Conservation (phyloP, 2,329 filamentous ascomycete genomes). For the Colletotrichum scovillei region DNA sequence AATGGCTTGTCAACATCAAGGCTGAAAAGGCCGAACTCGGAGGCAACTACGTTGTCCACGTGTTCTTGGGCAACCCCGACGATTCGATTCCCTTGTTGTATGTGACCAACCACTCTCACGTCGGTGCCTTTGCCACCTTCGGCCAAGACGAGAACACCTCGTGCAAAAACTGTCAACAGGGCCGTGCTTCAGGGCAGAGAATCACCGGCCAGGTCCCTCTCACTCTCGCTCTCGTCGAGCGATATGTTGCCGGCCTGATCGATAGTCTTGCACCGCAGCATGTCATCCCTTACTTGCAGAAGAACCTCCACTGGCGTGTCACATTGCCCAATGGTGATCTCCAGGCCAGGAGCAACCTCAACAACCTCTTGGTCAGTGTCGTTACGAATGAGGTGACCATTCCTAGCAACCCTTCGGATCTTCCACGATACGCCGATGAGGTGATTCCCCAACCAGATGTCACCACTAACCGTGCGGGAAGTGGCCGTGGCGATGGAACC, state of each 20-base stretch:
- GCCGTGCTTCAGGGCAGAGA: conserved; percentile 28
- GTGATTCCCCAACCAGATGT: conserved; percentile 13
- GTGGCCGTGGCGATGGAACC: conserved; percentile 18
- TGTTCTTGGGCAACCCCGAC: conserved; percentile 61
- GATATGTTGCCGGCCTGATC: conserved; percentile 39
- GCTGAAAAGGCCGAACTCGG: conserved; percentile 60
- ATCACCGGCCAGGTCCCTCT: conserved; percentile 44
- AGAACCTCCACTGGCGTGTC: conserved; percentile 41
- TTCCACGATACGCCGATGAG: conserved; percentile 14
- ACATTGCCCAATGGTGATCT: conserved; percentile 39
- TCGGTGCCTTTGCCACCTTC: conserved; percentile 57
- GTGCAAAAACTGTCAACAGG: conserved; percentile 40
- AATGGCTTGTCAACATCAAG: conserved; percentile 68
- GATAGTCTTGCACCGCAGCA: conserved; percentile 38
- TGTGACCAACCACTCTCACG: conserved; percentile 54
- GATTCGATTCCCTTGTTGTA: conserved; percentile 56
- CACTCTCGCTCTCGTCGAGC: conserved; percentile 43
- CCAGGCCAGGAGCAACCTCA: conserved; percentile 2
- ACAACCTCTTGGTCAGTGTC: conserved; percentile 21
- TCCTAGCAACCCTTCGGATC: conserved; percentile 3
- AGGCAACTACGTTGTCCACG: conserved; percentile 64
- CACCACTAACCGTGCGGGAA: conserved; percentile 21
- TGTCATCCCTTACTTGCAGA: conserved; percentile 42
- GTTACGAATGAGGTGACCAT: conserved; percentile 26
- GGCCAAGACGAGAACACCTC: conserved; percentile 42